These are phyloP conservation scores for Ophiostoma sp. DNA, from an alignment of 2,329 filamentous ascomycete genomes.

Conservation along the genomic window DNA sequence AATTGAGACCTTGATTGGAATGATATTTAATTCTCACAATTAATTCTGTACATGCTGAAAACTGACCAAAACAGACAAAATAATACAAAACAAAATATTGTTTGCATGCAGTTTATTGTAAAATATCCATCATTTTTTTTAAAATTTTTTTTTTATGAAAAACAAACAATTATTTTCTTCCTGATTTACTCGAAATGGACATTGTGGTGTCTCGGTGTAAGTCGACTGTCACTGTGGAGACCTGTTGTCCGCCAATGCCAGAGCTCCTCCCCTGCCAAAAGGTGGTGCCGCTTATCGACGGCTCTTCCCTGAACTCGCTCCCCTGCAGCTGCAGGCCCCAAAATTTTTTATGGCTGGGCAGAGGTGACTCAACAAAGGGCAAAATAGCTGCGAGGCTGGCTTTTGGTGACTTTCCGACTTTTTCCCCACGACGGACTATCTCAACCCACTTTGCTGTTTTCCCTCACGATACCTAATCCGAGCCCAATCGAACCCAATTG, in stretches of 20 bases:
- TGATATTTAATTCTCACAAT: too few relatives aligned
- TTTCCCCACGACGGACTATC: background rate
- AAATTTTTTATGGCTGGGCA: background rate
- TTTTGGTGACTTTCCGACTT: background rate
- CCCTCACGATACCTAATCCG: constrained; percentile 8
- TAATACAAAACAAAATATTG: background rate
- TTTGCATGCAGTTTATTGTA: too few relatives aligned
- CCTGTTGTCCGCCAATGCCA: background rate
- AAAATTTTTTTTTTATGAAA: background rate
- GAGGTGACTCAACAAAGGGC: constrained; percentile 3
- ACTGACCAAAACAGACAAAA: background rate
- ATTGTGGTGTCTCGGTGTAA: background rate
- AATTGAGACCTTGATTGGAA: too few relatives aligned
- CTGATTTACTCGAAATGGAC: background rate
- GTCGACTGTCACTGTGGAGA: constrained; percentile 6
- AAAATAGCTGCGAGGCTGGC: constrained; percentile 3
- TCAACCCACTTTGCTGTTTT: background rate
- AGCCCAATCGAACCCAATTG: background rate
- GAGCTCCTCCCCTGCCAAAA: background rate
- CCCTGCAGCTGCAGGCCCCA: constrained; percentile 2
- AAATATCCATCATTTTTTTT: too few relatives aligned
- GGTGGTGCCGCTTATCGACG: constrained; percentile 5
- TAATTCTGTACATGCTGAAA: background rate
- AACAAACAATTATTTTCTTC: background rate
- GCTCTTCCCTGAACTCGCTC: background rate